Evolutionary conservation across 2,329 filamentous ascomycete species (phyloP).

Genomic region (Parastagonospora nodorum): DNA sequence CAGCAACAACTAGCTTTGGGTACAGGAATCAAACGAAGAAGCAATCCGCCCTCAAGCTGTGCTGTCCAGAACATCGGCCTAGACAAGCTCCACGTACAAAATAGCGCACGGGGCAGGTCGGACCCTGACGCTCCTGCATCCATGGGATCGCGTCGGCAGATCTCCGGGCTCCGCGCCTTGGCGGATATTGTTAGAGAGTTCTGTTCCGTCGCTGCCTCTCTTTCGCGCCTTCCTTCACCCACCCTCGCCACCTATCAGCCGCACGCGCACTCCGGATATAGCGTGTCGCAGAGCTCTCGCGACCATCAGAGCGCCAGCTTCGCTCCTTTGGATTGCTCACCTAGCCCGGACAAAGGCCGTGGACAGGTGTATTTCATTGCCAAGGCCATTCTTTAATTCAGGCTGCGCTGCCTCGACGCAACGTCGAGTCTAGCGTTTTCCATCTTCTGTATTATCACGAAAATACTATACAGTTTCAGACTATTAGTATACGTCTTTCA

Average conservation of each 20-base stretch:
- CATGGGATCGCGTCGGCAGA: constrained; percentile 16
- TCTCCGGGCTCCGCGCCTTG: constrained; percentile 23
- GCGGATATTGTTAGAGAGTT: constrained; percentile 13
- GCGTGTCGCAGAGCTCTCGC: neutral
- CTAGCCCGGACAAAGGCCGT: constrained; percentile 3
- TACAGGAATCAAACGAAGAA: neutral
- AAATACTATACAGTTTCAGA: constrained; percentile 23
- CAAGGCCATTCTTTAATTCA: constrained; percentile 13
- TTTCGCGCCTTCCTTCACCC: constrained; percentile 8
- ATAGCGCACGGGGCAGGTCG: constrained; percentile 17
- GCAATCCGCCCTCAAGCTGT: neutral
- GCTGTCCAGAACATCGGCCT: neutral
- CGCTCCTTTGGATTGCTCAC: constrained; percentile 4
- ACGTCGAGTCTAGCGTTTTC: constrained; percentile 11
- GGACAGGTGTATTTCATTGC: constrained; percentile 4
- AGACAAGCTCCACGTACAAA: constrained; percentile 27
- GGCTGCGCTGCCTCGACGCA: constrained; percentile 18
- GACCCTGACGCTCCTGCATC: neutral
- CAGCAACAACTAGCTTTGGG: neutral
- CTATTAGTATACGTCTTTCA: constrained; percentile 22
- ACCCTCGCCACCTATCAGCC: constrained; percentile 4
- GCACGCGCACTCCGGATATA: neutral
- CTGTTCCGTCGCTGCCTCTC: constrained; percentile 5
- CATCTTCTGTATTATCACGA: constrained; percentile 18
- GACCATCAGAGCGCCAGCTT: neutral